Percentiles rank a stretch among this genome's conserved stretches.
Conservation (phyloP, 352 stramenopile genomes). For the Pythium volutum region DNA sequence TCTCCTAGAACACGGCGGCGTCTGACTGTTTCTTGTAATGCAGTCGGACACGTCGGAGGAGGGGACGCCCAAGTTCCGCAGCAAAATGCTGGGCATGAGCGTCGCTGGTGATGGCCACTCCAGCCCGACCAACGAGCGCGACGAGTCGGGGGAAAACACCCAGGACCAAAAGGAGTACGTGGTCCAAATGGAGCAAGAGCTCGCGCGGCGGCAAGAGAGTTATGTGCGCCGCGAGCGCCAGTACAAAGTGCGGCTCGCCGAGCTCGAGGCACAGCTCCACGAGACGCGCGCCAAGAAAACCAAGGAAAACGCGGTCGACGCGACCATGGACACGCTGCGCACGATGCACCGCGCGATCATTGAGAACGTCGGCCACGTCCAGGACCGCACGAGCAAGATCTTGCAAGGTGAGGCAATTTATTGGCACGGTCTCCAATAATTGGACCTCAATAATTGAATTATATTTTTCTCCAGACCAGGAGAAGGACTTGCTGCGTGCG, state of each 20-base stretch:
- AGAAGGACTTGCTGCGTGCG: constrained; percentile 87
- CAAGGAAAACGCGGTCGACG: constrained; percentile 64
- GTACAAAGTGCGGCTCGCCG: constrained; percentile 84
- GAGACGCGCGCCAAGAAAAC: constrained; percentile 72
- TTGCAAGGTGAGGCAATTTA: constrained; percentile 44
- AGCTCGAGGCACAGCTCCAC: constrained; percentile 67
- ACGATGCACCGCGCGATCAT: constrained; percentile 86
- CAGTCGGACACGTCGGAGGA: constrained; percentile 38
- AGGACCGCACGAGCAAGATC: constrained; percentile 88
- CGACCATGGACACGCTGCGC: constrained; percentile 78
- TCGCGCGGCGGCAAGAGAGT: constrained; percentile 67
- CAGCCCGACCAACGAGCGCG: constrained; percentile 24
- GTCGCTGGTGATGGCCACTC: constrained; percentile 44
- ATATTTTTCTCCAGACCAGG: constrained; percentile 54
- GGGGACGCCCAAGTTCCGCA: constrained; percentile 40
- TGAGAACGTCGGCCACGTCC: constrained; percentile 88
- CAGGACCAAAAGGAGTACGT: constrained; percentile 47
- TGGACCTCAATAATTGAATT: neutral
- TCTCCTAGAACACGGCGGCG: too few relatives aligned
- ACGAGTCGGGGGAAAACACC: constrained; percentile 27
- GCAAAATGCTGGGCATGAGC: constrained; percentile 51
- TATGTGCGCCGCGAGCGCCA: constrained; percentile 86
- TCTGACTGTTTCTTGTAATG: too few relatives aligned
- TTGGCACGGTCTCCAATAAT: neutral
- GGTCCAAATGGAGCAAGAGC: constrained; percentile 56